These are phyloP conservation scores for Fusarium illudens DNA, from an alignment of 2,329 filamentous ascomycete species.

Conservation along the genomic window DNA sequence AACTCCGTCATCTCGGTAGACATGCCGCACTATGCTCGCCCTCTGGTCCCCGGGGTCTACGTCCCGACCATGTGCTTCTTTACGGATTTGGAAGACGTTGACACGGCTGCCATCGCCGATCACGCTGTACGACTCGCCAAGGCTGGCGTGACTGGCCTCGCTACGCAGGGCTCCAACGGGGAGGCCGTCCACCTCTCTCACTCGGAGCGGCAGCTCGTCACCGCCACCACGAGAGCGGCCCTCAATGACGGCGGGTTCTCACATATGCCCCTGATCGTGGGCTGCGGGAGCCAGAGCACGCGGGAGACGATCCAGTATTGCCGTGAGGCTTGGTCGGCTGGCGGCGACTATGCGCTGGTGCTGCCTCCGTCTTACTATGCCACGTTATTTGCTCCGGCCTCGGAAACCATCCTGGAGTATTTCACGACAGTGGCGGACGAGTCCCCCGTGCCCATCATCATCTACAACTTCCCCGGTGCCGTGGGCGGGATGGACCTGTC, in stretches of 20 bases:
- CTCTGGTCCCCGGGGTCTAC: conserved; percentile 67
- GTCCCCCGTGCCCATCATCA: conserved; percentile 71
- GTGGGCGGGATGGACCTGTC: conserved; percentile 70
- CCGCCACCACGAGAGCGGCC: conserved; percentile 72
- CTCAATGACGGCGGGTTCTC: conserved; percentile 71
- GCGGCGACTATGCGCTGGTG: conserved; percentile 79
- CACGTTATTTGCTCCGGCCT: conserved; percentile 64
- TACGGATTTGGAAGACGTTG: conserved; percentile 71
- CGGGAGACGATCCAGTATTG: conserved; percentile 76
- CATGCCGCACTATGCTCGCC: conserved; percentile 45
- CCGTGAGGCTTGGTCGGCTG: conserved; percentile 71
- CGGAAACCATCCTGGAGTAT: conserved; percentile 66
- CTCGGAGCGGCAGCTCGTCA: conserved; percentile 74
- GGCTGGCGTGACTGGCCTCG: conserved; percentile 76
- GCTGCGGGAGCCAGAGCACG: conserved; percentile 77
- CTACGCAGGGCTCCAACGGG: conserved; percentile 83
- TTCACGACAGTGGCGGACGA: conserved; percentile 71
- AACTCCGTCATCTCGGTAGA: conserved; percentile 52
- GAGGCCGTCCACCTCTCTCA: conserved; percentile 82
- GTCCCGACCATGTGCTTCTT: conserved; percentile 81
- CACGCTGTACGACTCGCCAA: conserved; percentile 75
- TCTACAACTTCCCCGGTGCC: conserved; percentile 75
- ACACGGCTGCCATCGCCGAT: conserved; percentile 66
- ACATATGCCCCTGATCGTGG: conserved; percentile 76
- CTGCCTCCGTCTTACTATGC: conserved; percentile 82